A percentile compares a stretch with the other conserved stretches of the same genome.
Conservation (phyloP, 140 eudicot species). For the Bidens hawaiensis region DNA sequence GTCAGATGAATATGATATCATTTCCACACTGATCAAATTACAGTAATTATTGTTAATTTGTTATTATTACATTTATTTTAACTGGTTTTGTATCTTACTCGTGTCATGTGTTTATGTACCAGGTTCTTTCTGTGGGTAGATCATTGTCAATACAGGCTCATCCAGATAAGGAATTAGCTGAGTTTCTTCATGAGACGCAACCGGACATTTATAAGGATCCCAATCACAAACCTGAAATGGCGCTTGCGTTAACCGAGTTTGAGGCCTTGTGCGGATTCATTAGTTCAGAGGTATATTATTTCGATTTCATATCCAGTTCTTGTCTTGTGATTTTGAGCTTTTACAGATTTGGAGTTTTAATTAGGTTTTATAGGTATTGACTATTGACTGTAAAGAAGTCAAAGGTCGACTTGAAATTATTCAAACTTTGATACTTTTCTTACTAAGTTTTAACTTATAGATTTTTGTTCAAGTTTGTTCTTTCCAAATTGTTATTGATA, state of each 20-base stretch:
- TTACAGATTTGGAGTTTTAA: too few species aligned
- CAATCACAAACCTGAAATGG: conserved; percentile 99
- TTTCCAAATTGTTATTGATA: too few species aligned
- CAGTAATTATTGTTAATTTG: neutral
- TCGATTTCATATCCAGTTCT: neutral
- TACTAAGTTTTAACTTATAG: too few species aligned
- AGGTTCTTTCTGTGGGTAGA: conserved; percentile 88
- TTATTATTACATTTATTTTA: neutral
- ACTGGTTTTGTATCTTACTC: neutral
- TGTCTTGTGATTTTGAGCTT: too few species aligned
- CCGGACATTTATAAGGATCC: conserved; percentile 76
- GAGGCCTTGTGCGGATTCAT: conserved; percentile 93
- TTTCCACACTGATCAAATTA: neutral
- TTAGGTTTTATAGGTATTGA: neutral
- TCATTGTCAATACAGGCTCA: conserved; percentile 94
- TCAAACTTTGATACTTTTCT: too few species aligned
- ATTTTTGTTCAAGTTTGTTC: too few species aligned
- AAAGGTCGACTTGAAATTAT: too few species aligned
- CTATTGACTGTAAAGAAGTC: too few species aligned
- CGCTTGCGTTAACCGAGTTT: conserved; percentile 75
- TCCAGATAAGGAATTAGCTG: conserved; percentile 80
- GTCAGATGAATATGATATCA: neutral
- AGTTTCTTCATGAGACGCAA: conserved; percentile 48
- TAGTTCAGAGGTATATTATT: conserved; percentile 57
- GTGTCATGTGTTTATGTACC: conserved; percentile 4